A percentile compares a stretch with the other conserved stretches of the same genome.
Evolutionary conservation across 257 asterid genomes (phyloP).

Genomic region (Coffea canephora): DNA sequence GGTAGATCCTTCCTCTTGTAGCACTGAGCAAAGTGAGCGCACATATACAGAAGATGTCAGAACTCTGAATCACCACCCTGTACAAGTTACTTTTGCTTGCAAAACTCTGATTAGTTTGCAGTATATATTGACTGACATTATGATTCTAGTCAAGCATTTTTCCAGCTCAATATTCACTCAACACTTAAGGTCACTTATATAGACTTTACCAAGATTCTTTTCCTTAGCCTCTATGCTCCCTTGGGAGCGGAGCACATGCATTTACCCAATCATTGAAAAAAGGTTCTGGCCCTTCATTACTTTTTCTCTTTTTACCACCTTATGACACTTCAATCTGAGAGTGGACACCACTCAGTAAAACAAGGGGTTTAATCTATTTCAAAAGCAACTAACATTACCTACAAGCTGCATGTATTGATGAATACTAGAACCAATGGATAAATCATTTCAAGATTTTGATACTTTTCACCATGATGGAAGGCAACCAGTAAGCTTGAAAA

Average conservation of each 20-base stretch:
- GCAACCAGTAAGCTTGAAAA: not conserved
- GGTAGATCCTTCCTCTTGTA: conserved; percentile 84
- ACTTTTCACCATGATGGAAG: not conserved
- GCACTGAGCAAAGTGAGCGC: conserved; percentile 49
- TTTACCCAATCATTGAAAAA: not conserved
- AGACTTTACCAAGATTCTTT: not conserved
- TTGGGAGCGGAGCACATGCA: not conserved
- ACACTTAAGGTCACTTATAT: not conserved
- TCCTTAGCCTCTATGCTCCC: not conserved
- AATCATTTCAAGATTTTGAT: not conserved
- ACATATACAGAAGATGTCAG: not conserved
- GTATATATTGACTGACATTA: not conserved
- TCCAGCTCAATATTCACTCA: not conserved
- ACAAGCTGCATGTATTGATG: not conserved
- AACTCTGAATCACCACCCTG: not conserved
- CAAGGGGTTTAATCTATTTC: not conserved
- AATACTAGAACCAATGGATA: not conserved
- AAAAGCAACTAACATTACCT: not conserved
- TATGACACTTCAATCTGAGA: not conserved
- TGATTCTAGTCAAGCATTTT: not conserved
- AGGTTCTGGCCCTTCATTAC: not conserved
- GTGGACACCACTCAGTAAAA: not conserved
- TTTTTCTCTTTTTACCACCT: not conserved
- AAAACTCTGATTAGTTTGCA: not conserved
- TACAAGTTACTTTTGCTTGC: not conserved